These are phyloP conservation scores for Suillus decipiens DNA, from an alignment of 768 basidiomycete species.

Conservation along the genomic window DNA sequence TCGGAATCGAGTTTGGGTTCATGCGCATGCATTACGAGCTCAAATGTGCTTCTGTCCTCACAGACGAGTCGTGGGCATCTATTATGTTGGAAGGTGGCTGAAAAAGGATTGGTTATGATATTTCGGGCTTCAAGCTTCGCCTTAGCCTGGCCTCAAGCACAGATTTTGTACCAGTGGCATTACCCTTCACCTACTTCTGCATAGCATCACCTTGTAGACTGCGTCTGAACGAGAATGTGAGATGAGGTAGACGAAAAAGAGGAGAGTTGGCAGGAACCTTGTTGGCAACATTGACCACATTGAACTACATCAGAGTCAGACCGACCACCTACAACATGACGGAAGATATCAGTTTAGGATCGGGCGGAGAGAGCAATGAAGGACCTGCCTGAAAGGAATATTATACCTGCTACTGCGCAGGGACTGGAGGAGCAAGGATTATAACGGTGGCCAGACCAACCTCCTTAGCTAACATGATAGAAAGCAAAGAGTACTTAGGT, in stretches of 20 bases:
- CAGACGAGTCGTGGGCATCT: neutral
- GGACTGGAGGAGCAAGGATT: conserved; percentile 46
- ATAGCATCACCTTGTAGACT: conserved; percentile 53
- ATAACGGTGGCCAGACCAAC: conserved; percentile 49
- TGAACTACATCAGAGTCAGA: conserved; percentile 43
- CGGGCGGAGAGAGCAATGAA: neutral
- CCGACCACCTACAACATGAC: conserved; percentile 41
- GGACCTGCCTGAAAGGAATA: conserved; percentile 30
- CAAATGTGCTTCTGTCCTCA: neutral
- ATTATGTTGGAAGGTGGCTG: neutral
- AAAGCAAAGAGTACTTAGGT: conserved; percentile 43
- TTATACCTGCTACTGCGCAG: conserved; percentile 31
- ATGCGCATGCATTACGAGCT: neutral
- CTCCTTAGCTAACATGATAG: conserved; percentile 37
- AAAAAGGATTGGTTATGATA: neutral
- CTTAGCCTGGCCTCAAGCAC: conserved; percentile 41
- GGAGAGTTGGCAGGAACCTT: conserved; percentile 34
- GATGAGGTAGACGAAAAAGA: conserved; percentile 41
- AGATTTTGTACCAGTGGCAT: conserved; percentile 40
- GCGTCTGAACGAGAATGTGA: conserved; percentile 53
- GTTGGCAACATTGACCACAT: conserved; percentile 41
- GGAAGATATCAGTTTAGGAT: neutral
- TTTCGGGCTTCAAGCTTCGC: conserved; percentile 23
- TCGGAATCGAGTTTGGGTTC: neutral
- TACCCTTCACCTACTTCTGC: conserved; percentile 47